Evolutionary conservation across 495 filamentous ascomycete genomes (phyloP), one percentile per base, ranked within the genome.

Genomic region (Podospora pseudoanserina): DNA sequence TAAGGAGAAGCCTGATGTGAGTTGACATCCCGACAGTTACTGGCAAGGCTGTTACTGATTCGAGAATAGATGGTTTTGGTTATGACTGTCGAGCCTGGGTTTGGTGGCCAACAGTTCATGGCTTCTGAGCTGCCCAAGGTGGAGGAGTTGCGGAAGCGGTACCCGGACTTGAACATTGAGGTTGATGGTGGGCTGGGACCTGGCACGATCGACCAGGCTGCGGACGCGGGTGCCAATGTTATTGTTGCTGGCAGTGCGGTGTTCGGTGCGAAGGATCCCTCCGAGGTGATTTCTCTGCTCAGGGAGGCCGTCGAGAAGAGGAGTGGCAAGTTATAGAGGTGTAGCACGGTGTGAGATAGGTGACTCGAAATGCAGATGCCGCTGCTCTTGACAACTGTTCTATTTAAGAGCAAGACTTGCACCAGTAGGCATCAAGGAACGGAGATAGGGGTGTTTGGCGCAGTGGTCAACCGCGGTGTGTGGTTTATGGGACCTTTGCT

Each of bases 91-190:
- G 88, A 99, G 79, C 95, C 95, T 20, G 95, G 95, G 64, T 99
- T 98, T 79, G 96, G 95, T 68, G 95, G 95, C 15, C 96, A 99
- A 79, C 97, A 96, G 77, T 99, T 99, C 87, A 97, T 97, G 91
- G 89, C 92, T 5, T 91, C 90, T 4, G 92, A 96, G 78, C 85
- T 99, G 72, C 96, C 95, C 71, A 99, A 99, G 80, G 96, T 99
- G 39, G 76, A 87, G 63, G 92, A 89, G 59, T 83, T 99, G 73
- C 87, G 96, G 63, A 80, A 89, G 75, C 86, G 88, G 59, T 99
- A 97, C 78, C 95, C 95, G 5, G 85, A 94, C 4, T 79, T 99
- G 60, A 93, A 97, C 81, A 99, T 99, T 73, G 95, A 99, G 78
- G 95, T 99, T 30, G 95, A 99, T 78, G 95, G 95, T 55, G 95